A percentile compares a stretch with the other conserved stretches of the same genome.
phyloP scores from a whole-genome alignment of 768 basidiomycete species.

The Mycena alexandri region DNA sequence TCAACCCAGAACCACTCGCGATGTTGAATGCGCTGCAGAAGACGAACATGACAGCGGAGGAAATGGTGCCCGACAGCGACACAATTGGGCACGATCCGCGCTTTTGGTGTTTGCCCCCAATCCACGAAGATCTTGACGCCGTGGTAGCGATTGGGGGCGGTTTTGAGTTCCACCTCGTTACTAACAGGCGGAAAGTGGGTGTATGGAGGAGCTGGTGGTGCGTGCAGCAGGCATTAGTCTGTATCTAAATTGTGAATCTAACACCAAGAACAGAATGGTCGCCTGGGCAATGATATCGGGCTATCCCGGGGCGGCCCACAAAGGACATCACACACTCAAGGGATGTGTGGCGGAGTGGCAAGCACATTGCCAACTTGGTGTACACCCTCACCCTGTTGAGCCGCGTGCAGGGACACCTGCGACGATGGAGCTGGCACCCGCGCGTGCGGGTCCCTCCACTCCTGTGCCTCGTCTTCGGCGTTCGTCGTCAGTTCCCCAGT shows the following conservation, averaged over 20 bases:
- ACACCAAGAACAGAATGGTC: neutral
- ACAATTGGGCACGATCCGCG: neutral
- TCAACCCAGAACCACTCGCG: neutral
- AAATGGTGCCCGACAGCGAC: neutral
- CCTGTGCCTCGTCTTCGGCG: no score
- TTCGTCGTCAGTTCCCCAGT: no score
- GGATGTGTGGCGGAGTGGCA: constrained; percentile 10
- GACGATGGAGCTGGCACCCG: no score
- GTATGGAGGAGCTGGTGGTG: neutral
- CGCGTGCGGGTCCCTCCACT: no score
- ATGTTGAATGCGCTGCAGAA: no score
- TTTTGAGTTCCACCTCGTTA: neutral
- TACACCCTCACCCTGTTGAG: constrained; percentile 4
- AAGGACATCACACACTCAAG: neutral
- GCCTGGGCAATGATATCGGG: neutral
- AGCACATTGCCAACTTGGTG: constrained; percentile 5
- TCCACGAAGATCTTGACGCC: neutral
- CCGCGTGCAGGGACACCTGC: neutral
- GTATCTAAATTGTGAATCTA: neutral
- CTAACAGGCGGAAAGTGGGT: neutral
- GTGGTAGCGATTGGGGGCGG: neutral
- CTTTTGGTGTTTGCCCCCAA: neutral
- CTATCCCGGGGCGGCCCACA: neutral
- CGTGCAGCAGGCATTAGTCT: neutral
- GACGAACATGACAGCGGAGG: neutral